Percentiles rank a stretch among this genome's conserved stretches.
Conservation (phyloP, 495 filamentous ascomycete species). For the Terfezia claveryi region DNA sequence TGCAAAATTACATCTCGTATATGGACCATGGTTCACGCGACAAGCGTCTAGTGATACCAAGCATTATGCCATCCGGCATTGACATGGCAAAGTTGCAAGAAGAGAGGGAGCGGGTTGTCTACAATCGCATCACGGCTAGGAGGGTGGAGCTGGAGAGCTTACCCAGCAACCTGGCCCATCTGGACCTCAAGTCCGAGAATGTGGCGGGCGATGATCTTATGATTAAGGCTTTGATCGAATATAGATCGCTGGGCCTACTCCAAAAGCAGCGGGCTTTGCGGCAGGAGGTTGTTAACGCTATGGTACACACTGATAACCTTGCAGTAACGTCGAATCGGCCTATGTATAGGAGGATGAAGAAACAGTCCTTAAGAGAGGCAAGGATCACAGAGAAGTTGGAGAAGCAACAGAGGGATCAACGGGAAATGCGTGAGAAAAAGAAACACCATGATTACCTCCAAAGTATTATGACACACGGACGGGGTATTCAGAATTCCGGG, state of each 20-base stretch:
- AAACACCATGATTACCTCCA: slow-evolving; percentile 79
- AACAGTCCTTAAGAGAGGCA: slow-evolving; percentile 84
- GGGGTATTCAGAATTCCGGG: slow-evolving; percentile 38
- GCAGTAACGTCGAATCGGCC: slow-evolving; percentile 85
- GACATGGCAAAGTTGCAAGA: slow-evolving; percentile 61
- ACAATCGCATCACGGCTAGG: slow-evolving; percentile 68
- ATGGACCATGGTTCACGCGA: slow-evolving; percentile 49
- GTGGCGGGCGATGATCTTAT: slow-evolving; percentile 43
- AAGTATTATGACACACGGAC: slow-evolving; percentile 43
- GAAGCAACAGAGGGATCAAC: slow-evolving; percentile 90
- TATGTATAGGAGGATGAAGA: slow-evolving; percentile 82
- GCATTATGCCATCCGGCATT: slow-evolving; percentile 71
- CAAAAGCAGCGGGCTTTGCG: slow-evolving; percentile 68
- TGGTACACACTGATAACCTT: slow-evolving; percentile 82
- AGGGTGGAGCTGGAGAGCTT: slow-evolving; percentile 62
- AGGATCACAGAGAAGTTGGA: slow-evolving; percentile 94
- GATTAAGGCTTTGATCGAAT: slow-evolving; percentile 74
- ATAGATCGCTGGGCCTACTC: slow-evolving; percentile 63
- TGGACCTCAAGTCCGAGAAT: slow-evolving; percentile 57
- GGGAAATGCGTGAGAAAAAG: slow-evolving; percentile 84
- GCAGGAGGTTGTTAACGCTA: slow-evolving; percentile 63
- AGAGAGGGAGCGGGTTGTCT: slow-evolving; percentile 66
- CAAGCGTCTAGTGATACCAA: slow-evolving; percentile 55
- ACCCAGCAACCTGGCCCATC: slow-evolving; percentile 59
- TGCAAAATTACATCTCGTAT: slow-evolving; percentile 38